These are phyloP conservation scores for Phanerodontia chrysosporium DNA, from an alignment of 768 basidiomycete genomes.

Conservation along the genomic window DNA sequence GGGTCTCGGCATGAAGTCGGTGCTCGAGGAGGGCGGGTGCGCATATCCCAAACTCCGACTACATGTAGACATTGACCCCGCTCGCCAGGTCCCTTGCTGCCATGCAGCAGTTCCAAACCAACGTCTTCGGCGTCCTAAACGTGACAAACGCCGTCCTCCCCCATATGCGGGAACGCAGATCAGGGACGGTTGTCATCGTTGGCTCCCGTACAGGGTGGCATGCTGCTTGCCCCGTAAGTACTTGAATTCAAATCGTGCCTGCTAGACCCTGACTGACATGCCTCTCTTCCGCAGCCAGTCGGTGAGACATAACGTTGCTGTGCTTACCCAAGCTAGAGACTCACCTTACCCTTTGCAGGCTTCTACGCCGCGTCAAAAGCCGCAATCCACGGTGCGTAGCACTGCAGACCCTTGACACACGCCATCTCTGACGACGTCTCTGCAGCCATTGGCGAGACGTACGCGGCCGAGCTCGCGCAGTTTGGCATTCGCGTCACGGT, in stretches of 20 bases:
- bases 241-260: not conserved
- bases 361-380: constrained; percentile 39
- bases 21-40: constrained; percentile 42
- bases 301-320: constrained; percentile 17
- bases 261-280: not conserved
- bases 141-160: constrained; percentile 41
- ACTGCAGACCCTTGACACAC: constrained; percentile 1
- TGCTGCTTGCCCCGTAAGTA: constrained; percentile 31
- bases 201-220: constrained; percentile 36
- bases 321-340: not conserved
- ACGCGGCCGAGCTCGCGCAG: constrained; percentile 48
- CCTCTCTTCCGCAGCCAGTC: constrained; percentile 14
- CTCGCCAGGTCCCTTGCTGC: constrained; percentile 25
- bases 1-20: constrained; percentile 37
- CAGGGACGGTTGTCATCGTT: constrained; percentile 34
- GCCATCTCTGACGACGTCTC: not conserved
- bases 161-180: constrained; percentile 31
- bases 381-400: constrained; percentile 32
- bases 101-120: constrained; percentile 37
- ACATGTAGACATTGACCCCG: not conserved
- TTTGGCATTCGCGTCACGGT: constrained; percentile 54
- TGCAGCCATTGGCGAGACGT: constrained; percentile 52
- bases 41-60: constrained; percentile 5
- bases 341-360: constrained; percentile 6
- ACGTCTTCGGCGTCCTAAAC: constrained; percentile 41